Conservation (phyloP, 2,329 filamentous ascomycete genomes). For the Colletotrichum sp. region DNA sequence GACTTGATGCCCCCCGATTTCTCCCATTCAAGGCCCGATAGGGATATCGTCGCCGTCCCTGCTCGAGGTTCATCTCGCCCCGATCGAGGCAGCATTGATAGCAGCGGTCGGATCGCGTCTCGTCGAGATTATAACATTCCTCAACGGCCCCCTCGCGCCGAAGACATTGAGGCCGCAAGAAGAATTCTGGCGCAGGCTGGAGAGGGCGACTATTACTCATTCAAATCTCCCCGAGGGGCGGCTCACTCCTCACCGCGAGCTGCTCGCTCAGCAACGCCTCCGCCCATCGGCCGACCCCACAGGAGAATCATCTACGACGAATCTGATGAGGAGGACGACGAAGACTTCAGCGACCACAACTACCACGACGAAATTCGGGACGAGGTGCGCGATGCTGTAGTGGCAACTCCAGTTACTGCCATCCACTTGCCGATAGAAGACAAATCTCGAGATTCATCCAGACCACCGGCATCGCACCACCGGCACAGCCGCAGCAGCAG, state of each 20-base stretch:
- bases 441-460: background rate
- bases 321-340: conserved; percentile 7
- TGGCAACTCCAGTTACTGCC: background rate
- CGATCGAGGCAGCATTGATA: background rate
- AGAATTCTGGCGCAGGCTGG: conserved; percentile 4
- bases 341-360: background rate
- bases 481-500: background rate
- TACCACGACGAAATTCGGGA: background rate
- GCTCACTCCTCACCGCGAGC: background rate
- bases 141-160: conserved; percentile 1
- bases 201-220: background rate
- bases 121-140: background rate
- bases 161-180: conserved; percentile 10
- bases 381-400: background rate
- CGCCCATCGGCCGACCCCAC: conserved; percentile 1
- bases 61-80: background rate
- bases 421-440: background rate
- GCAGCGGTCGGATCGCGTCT: background rate
- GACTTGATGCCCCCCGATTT: background rate
- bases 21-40: background rate
- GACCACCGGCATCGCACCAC: background rate
- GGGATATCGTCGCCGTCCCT: background rate
- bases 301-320: conserved; percentile 3
- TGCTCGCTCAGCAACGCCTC: conserved; percentile 6
- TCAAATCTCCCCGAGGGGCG: background rate